Evolutionary conservation across 148 eudicot species (phyloP).

Genomic region (Rhododendron kiyosumense): DNA sequence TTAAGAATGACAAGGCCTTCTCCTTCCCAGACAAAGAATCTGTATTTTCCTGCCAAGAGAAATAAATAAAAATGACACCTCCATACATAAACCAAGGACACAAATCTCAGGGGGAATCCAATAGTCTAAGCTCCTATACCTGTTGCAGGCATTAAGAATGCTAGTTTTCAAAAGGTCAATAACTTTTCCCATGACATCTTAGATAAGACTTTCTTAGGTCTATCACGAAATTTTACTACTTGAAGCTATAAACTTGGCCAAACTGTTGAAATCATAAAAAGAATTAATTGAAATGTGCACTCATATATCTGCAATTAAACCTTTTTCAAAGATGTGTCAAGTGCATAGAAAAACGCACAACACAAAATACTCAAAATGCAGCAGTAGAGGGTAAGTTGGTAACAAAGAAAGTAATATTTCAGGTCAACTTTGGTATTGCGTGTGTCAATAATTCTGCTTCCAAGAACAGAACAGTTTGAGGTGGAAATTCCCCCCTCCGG

Average conservation of each 20-base stretch:
- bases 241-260: background rate
- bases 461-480: background rate
- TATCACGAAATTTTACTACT: slow-evolving; percentile 1
- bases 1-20: slow-evolving; percentile 33
- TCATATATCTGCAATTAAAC: background rate
- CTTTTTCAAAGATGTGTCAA: background rate
- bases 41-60: slow-evolving; percentile 29
- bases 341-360: background rate
- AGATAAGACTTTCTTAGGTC: background rate
- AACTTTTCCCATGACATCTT: background rate
- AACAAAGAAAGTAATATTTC: background rate
- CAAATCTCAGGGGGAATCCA: background rate
- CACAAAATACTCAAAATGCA: background rate
- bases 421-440: background rate
- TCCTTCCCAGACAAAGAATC: slow-evolving; percentile 28
- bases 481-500: background rate
- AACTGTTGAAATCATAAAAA: background rate
- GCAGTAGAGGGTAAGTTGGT: background rate
- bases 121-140: background rate
- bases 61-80: background rate
- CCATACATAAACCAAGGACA: background rate
- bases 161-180: background rate
- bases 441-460: background rate
- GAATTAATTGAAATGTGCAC: background rate
- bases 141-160: background rate